Evolutionary conservation across 208 protist genomes (phyloP).

Genomic region (Trypanosoma scelopori): DNA sequence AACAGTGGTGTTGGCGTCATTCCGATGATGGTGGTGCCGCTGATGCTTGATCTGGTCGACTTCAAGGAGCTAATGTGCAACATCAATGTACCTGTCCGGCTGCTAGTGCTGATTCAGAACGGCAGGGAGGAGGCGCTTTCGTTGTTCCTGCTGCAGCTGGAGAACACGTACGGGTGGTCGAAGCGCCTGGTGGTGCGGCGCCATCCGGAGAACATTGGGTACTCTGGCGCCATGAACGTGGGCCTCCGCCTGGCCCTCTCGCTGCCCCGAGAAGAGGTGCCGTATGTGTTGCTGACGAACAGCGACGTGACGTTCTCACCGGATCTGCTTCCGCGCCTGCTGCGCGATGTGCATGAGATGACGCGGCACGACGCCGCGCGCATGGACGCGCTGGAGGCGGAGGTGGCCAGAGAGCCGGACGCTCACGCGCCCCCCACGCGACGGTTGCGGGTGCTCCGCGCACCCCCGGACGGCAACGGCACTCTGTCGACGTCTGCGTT

Average conservation of each 20-base stretch:
- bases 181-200: conserved; percentile 40
- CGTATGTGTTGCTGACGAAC: conserved; percentile 38
- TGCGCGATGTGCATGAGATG: conserved; percentile 27
- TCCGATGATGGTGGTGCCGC: conserved; percentile 41
- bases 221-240: conserved; percentile 40
- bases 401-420: conserved; percentile 38
- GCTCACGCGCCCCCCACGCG: conserved; percentile 23
- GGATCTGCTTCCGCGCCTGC: conserved; percentile 26
- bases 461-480: conserved; percentile 17
- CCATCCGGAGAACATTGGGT: conserved; percentile 38
- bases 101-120: conserved; percentile 42
- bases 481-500: conserved; percentile 43
- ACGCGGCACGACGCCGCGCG: conserved; percentile 25
- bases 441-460: conserved; percentile 28
- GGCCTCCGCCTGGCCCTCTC: conserved; percentile 33
- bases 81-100: conserved; percentile 40
- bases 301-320: conserved; percentile 38
- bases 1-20: conserved; percentile 23
- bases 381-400: conserved; percentile 30
- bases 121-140: conserved; percentile 25
- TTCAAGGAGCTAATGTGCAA: conserved; percentile 39
- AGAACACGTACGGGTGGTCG: conserved; percentile 37
- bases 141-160: conserved; percentile 29
- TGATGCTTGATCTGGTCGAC: conserved; percentile 36
- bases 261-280: conserved; percentile 26